These are phyloP conservation scores for Protomyces inundatus DNA, from an alignment of 1,139 yeast species.

Conservation along the genomic window DNA sequence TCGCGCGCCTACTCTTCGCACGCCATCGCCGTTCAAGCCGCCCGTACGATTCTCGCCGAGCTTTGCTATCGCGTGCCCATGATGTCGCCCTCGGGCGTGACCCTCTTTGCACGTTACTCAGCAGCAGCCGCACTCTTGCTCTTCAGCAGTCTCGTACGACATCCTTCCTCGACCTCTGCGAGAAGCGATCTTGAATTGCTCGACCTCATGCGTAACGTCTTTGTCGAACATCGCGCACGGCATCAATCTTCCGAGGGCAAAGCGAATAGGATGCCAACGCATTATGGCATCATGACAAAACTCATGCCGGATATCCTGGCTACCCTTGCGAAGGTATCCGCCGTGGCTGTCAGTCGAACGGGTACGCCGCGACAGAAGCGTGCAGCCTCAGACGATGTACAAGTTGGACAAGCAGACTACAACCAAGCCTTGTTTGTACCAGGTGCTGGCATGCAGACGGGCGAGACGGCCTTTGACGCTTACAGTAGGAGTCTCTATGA, in stretches of 20 bases:
- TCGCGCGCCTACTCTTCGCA: slow-evolving; percentile 8
- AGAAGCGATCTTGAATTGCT: background rate
- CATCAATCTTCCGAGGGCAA: background rate
- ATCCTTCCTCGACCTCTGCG: slow-evolving; percentile 1
- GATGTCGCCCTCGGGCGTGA: background rate
- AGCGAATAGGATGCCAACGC: background rate
- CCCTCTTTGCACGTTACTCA: background rate
- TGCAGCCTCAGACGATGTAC: background rate
- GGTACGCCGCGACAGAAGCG: background rate
- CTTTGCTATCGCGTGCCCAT: background rate
- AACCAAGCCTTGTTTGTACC: background rate
- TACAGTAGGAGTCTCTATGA: too few species aligned
- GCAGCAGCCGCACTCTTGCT: slow-evolving; percentile 1
- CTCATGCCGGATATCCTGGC: background rate
- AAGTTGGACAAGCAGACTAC: background rate
- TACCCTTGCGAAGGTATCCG: background rate
- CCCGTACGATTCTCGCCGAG: slow-evolving; percentile 1
- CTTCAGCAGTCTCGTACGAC: slow-evolving; percentile 5
- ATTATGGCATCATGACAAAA: background rate
- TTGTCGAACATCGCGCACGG: background rate
- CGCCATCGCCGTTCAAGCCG: slow-evolving; percentile 12
- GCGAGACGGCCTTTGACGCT: background rate
- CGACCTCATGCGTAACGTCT: background rate
- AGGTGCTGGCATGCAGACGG: background rate
- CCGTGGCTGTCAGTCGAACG: background rate